Evolutionary conservation across 2,329 filamentous ascomycete species (phyloP), one percentile per base, ranked within the genome.

Genomic region (Xylariaceae sp.): DNA sequence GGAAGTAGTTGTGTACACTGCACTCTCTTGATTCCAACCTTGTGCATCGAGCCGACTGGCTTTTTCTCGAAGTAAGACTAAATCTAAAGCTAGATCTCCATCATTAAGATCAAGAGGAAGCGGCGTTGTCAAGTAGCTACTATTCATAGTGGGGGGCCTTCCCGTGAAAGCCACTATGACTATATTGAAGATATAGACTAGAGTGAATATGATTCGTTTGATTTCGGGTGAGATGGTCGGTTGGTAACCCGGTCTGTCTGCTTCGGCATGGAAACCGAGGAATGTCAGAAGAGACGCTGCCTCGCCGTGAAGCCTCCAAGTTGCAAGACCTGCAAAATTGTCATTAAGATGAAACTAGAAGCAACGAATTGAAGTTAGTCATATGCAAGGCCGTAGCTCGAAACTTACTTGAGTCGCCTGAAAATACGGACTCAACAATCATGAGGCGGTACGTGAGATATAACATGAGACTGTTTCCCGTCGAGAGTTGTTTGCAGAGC

Each of bases 201-300:
- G 52, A 14, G 57, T 52, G 16, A 63, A 64, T 4, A 66, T 33
- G 3, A 61, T 49, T 1, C 59, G 53, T 33, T 56, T 60, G 5
- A 55, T 43, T 40, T 60, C 40, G 20, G 40, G 35, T 17, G 29
- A 6, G 8, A 42, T 5, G 5, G 27, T 42, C 5, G 40, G 40
- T 14, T 23, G 11, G 20, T 42, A 42, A 14, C 22, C 40, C 5
- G 38, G 45, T 8, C 10, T 46, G 14, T 47, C 36, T 20, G 44
- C 41, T 46, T 75, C 69, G n/a, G 64, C 66, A 53, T 78, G 75
- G 10, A 68, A 70, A 39, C 74, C 71, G n/a, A 77, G 74, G 29
- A 75, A 73, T 36, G 75, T 75, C 29, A 57, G n/a, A 4, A 60
- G 47, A 2, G 56, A 48, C 20, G 58, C 33, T 1, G 38, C 25